Evolutionary conservation across 176 grass and related monocot genomes (phyloP), one percentile per base, ranked within the genome.

Genomic region (Areca catechu): DNA sequence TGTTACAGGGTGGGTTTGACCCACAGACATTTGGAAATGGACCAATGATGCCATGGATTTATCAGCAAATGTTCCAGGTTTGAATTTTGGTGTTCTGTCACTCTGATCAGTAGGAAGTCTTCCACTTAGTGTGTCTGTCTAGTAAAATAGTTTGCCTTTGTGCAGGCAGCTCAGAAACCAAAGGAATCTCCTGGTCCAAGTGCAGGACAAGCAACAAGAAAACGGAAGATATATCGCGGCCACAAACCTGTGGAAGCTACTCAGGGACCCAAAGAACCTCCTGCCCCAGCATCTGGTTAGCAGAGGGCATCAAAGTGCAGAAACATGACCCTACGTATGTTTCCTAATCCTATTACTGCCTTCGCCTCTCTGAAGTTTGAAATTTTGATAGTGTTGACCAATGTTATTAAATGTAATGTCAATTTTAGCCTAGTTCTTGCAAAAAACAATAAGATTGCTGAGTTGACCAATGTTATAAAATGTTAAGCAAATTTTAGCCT

Each of bases 1-100:
- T 69, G 70, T 57, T 73, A 76, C 71, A 98, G 93, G 89, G 83
- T 55, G 75, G 81, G 48, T 83, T 89, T 88, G 93, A 92, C 22
- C 84, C 81, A n/a, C 81, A 89, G 50, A 76, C 84, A 76, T 89
- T 98, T 85, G 93, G 84, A 67, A 98, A 85, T 77, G 86, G 86
- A 53, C 80, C 86, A n/a, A 65, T 88, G 72, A 88, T 92, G 72
- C 87, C 84, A 60, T 83, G 86, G 70, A 82, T 87, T 57, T 98
- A 88, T 81, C 93, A 85, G 58, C 81, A 85, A 63, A 80, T 92
- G 78, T 74, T 89, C 54, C 84, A 98, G 88, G 87, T 98, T 48
- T 25, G 47, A 22, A 54, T 77, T 69, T 7, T 7, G 5, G 67
- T 18, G 23, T 48, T 20, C 50, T 30, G 18, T 37, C 34, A 37